phyloP scores from a whole-genome alignment of 73 alveolate species.

The Uronychia binucleata region DNA sequence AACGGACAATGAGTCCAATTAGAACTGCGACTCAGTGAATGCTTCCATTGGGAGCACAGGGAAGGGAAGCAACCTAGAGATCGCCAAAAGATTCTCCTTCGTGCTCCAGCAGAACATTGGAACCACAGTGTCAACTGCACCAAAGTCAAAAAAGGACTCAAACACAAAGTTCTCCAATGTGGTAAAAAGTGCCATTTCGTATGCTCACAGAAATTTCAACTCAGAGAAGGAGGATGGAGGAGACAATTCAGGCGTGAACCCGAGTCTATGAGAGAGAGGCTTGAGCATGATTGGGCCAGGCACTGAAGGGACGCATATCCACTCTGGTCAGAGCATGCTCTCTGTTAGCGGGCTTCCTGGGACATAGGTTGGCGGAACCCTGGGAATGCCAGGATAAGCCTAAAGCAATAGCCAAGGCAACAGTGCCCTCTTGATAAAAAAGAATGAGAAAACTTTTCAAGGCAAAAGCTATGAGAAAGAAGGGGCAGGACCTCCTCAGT shows the following conservation, averaged over 20 bases:
- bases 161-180: background rate
- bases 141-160: background rate
- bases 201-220: background rate
- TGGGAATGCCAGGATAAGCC: too few species aligned
- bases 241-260: background rate
- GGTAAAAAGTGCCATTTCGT: background rate
- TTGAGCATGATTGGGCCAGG: background rate
- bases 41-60: too few species aligned
- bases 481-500: background rate
- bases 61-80: too few species aligned
- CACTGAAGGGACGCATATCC: background rate
- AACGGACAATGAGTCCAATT: too few species aligned
- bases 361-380: too few species aligned
- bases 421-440: background rate
- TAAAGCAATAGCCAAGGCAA: background rate
- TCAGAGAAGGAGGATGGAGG: background rate
- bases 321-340: background rate
- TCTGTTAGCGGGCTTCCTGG: too few species aligned
- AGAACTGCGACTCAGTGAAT: too few species aligned
- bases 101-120: too few species aligned
- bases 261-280: background rate
- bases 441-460: background rate
- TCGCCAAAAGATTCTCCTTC: too few species aligned
- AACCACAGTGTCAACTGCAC: slow-evolving; percentile 1
- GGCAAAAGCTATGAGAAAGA: background rate